Evolutionary conservation across 352 stramenopile genomes (phyloP).

Genomic region (Globisporangium polare): DNA sequence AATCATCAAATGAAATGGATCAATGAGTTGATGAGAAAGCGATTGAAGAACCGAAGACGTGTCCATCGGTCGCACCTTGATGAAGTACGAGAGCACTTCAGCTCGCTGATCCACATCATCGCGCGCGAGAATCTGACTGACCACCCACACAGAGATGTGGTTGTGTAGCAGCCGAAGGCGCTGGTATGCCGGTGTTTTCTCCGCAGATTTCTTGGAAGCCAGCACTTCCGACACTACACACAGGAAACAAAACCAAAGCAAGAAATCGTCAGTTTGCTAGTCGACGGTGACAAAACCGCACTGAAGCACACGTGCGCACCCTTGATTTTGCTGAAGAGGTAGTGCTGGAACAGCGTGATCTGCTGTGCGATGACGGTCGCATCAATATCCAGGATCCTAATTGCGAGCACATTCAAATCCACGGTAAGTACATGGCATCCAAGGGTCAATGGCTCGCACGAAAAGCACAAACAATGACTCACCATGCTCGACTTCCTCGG

Average conservation of each 20-base stretch:
- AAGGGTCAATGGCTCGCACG: background rate
- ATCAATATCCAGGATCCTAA: conserved; percentile 73
- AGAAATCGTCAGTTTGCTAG: background rate
- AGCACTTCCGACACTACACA: conserved; percentile 71
- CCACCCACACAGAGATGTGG: conserved; percentile 83
- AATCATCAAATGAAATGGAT: background rate
- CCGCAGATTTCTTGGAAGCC: conserved; percentile 64
- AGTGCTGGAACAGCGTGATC: conserved; percentile 85
- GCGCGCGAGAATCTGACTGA: conserved; percentile 72
- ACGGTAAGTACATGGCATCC: background rate
- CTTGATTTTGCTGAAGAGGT: conserved; percentile 87
- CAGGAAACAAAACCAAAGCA: background rate
- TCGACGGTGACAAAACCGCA: background rate
- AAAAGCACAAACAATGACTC: conserved; percentile 11
- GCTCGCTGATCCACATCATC: conserved; percentile 79
- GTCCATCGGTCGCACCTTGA: conserved; percentile 39
- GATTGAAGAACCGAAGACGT: background rate
- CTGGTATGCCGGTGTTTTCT: conserved; percentile 81
- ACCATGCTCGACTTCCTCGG: conserved; percentile 51
- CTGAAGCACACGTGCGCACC: conserved; percentile 22
- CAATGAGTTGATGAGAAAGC: background rate
- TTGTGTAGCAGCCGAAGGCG: conserved; percentile 81
- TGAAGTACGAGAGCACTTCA: conserved; percentile 80
- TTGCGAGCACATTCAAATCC: background rate
- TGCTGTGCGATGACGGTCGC: conserved; percentile 76